Evolutionary conservation across 257 asterid species (phyloP), one percentile per base, ranked within the genome.

Genomic region (Eucommia ulmoides): DNA sequence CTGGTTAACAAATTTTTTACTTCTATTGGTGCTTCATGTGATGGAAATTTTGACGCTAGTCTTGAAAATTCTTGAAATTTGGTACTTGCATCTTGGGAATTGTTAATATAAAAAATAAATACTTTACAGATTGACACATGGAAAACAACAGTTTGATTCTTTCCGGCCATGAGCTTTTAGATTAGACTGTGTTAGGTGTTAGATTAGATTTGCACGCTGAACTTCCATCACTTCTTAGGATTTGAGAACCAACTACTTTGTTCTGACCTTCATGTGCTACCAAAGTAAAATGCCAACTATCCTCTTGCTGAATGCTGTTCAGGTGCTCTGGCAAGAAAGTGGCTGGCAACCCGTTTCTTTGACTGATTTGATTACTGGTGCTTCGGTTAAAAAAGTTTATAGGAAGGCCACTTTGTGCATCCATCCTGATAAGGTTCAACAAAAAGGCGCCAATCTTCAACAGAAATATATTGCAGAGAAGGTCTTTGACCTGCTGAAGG

Each of bases 271-370:
- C 47, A 48, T 33, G 45, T 58, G 45, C 60, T 29, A 62, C 9
- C 3, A 35, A 35, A 35, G 10, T 35, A 35, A 35, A 15, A 10
- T 35, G 15, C 10, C 9, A 10, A 18, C n/a, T n/a, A 11, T 35
- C 15, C 44, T 11, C 44, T 42, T 29, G 3, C n/a, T 42, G 48
- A 42, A 42, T 42, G 48, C 18, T 61, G 64, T 7, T 18, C 64
- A 91, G 99, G 99, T 91, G 59, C 99, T 91, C 65, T 91, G 99
- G 99, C 99, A 96, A 49, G 97, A 79, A 70, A 81, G 97, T 72
- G 99, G 99, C 38, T 91, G 99, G 99, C 95, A 79, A 69, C 93
- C 99, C 19, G 84, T 91, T 65, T 91, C 99, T 24, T 81, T 91
- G 82, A 91, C 99, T 45, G 99, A 91, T 68, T 66, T 91, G 73